Base-by-base conservation (phyloP, 2,329 filamentous ascomycete species). In the Exserohilum turcica region DNA sequence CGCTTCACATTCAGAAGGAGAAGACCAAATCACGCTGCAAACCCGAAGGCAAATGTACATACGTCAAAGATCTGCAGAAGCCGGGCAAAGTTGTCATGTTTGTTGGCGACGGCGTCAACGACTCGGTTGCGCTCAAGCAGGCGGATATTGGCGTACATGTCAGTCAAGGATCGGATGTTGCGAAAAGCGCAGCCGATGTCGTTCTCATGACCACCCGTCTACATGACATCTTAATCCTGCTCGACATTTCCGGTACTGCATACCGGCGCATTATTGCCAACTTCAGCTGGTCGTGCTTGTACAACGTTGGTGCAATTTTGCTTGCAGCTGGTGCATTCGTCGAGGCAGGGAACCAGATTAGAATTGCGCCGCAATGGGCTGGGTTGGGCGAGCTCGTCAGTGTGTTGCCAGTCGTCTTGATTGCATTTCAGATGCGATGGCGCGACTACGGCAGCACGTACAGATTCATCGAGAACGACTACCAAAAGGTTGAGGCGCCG, bases 41-140 rank as follows among this genome's bases (percentile, higher is more conserved):
- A 0, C 84, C 85, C 0, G 72, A 72, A 2, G 77, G 84, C 56
- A 88, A 88, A 63, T 76, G 79, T 19, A 66, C 73, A 2, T 86
- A 86, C 64, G 72, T 86, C 45, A 60, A 65, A 9, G 43, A 59
- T 2, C 53, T 78, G 1, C 71, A 72, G 24, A 37, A 55, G 4
- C 39, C 48, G 1, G 43, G 43, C 1, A 58, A 46, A 19, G 59
- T 81, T 1, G 82, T 90, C 15, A 72, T 92, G 5, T 92, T 93
- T 71, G 82, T 84, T 44, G 90, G 90, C 29, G 90, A 93, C 62
- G 90, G 90, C 1, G 91, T 88, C 12, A 93, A 93, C 69, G 90
- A 93, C 65, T 87, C 90, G 0, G 79, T 84, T 2, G 90, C 90
- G 0, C 79, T 93, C 2, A 85, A 88, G 0, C 83, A 86, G 66